Conservation (phyloP, 352 stramenopile genomes). For the Globisporangium cystogenes region DNA sequence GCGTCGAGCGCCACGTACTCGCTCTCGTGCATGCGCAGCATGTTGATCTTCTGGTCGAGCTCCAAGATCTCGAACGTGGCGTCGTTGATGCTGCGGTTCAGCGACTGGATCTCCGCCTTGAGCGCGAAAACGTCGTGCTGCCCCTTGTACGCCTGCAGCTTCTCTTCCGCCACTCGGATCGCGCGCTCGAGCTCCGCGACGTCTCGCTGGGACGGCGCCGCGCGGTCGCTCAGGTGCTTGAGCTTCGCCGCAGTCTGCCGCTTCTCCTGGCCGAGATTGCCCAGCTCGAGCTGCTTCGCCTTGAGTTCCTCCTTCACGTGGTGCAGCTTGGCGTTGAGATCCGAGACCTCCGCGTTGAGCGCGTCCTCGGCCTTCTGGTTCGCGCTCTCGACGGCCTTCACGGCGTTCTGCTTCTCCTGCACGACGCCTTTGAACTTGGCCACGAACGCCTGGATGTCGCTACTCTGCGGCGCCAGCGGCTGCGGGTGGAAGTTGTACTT, state of each 20-base stretch:
- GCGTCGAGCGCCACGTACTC: conserved; percentile 47
- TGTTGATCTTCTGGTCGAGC: conserved; percentile 45
- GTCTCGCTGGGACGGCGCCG: conserved; percentile 41
- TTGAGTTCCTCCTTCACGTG: conserved; percentile 43
- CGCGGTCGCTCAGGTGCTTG: conserved; percentile 27
- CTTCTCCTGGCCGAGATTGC: conserved; percentile 38
- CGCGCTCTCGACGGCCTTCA: conserved; percentile 30
- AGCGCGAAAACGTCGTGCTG: conserved; percentile 30
- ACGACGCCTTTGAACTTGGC: conserved; percentile 41
- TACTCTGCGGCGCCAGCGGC: conserved; percentile 39
- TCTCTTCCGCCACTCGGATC: conserved; percentile 40
- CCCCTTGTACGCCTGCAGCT: conserved; percentile 33
- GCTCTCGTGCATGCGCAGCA: conserved; percentile 43
- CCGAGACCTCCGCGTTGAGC: conserved; percentile 37
- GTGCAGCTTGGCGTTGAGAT: conserved; percentile 48
- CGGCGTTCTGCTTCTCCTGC: conserved; percentile 27
- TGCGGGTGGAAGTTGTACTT: conserved; percentile 60
- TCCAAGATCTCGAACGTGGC: conserved; percentile 33
- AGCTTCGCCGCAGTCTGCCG: conserved; percentile 26
- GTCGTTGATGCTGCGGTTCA: conserved; percentile 37
- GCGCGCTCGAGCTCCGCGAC: conserved; percentile 37
- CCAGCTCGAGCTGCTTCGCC: conserved; percentile 34
- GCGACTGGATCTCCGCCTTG: conserved; percentile 37
- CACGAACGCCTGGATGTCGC: conserved; percentile 49
- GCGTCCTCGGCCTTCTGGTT: conserved; percentile 40